A percentile compares a stretch with the other conserved stretches of the same genome.
phyloP scores from a whole-genome alignment of 2,329 filamentous ascomycete species.

The Calonectria pteridis region DNA sequence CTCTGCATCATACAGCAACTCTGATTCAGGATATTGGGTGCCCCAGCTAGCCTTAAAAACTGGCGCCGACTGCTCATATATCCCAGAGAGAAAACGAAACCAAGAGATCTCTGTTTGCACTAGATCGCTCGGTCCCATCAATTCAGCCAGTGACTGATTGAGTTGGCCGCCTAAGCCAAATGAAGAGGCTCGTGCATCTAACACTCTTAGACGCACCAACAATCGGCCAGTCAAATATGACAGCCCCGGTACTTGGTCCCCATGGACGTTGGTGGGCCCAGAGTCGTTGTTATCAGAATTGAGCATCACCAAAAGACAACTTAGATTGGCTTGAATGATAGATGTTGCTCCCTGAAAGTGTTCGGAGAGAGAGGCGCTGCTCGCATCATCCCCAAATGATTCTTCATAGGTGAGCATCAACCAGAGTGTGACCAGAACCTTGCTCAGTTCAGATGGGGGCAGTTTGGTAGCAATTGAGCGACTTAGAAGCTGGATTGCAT shows the following conservation, averaged over 20 bases:
- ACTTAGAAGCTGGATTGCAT: neutral
- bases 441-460: neutral
- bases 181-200: neutral
- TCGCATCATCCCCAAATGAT: neutral
- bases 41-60: neutral
- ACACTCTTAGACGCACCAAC: neutral
- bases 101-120: neutral
- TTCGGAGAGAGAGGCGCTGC: neutral
- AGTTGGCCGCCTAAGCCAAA: conserved; percentile 6
- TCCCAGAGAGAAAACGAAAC: conserved; percentile 2
- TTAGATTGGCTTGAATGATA: neutral
- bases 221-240: conserved; percentile 1
- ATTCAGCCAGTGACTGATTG: neutral
- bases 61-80: conserved; percentile 5
- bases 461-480: neutral
- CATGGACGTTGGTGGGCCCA: accelerated
- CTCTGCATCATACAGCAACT: neutral
- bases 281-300: neutral
- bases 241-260: neutral
- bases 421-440: neutral
- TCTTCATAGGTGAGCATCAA: neutral
- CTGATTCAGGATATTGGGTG: neutral
- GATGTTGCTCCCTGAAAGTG: neutral
- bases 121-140: neutral
- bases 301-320: neutral